Percentiles rank a stretch among this genome's conserved stretches.
Conservation (phyloP, 257 asterid genomes). For the Nicotiana tabacum region DNA sequence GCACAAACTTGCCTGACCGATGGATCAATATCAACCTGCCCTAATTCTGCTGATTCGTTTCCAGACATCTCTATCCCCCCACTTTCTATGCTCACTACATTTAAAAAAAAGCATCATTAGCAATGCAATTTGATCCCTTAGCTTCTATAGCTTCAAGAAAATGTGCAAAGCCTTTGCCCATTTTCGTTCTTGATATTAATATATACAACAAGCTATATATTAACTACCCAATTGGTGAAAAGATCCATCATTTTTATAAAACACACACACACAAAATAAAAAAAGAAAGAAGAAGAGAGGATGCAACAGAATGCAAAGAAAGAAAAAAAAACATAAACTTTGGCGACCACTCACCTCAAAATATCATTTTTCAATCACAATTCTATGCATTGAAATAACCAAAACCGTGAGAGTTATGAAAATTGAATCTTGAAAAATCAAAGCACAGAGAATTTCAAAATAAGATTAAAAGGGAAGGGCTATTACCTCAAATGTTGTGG, state of each 20-base stretch:
- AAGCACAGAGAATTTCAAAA: neutral
- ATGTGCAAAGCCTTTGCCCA: neutral
- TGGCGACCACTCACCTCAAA: no score
- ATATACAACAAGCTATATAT: neutral
- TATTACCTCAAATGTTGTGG: neutral
- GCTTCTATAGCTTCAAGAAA: neutral
- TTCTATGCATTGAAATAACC: neutral
- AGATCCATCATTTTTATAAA: neutral
- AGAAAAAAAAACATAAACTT: no score
- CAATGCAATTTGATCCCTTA: neutral
- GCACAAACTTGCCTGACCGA: constrained; percentile 61
- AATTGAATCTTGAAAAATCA: neutral
- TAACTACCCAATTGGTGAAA: neutral
- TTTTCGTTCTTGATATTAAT: neutral
- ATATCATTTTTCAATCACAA: neutral
- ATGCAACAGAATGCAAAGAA: no score
- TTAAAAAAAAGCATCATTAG: constrained; percentile 29
- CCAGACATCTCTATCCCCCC: constrained; percentile 58
- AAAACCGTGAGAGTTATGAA: neutral
- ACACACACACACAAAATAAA: neutral
- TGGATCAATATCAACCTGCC: constrained; percentile 41
- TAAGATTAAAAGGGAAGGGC: neutral
- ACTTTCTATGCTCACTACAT: constrained; percentile 26
- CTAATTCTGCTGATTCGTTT: constrained; percentile 42
- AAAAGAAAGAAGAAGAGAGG: no score